A percentile compares a stretch with the other conserved stretches of the same genome.
These are phyloP conservation scores for Fraxinus americana DNA, from an alignment of 257 asterid species.

Conservation along the genomic window DNA sequence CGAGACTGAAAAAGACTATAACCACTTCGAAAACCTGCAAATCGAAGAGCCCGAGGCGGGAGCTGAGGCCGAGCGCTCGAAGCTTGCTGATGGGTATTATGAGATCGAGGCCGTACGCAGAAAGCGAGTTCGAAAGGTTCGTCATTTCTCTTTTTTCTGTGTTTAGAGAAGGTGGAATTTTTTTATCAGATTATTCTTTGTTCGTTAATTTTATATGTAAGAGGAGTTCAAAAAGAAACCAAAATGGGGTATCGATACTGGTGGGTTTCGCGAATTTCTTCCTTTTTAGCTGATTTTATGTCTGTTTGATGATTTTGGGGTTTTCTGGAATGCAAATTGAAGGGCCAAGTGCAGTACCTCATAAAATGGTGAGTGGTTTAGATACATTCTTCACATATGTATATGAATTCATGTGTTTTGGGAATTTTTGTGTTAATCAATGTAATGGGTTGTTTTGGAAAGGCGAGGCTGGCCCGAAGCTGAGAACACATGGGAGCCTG, in stretches of 20 bases:
- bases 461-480: constrained; percentile 98
- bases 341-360: constrained; percentile 88
- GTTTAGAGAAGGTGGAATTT: not conserved
- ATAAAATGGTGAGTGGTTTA: constrained; percentile 69
- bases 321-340: constrained; percentile 42
- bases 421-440: constrained; percentile 24
- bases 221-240: not conserved
- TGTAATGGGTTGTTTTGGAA: constrained; percentile 28
- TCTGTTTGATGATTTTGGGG: constrained; percentile 25
- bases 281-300: not conserved
- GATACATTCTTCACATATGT: not conserved
- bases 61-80: constrained; percentile 41
- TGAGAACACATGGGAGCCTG: constrained; percentile 93
- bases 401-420: constrained; percentile 8
- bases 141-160: not conserved
- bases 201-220: not conserved
- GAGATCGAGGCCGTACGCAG: constrained; percentile 63
- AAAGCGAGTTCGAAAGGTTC: constrained; percentile 56
- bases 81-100: constrained; percentile 60
- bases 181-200: not conserved
- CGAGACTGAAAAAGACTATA: constrained; percentile 42
- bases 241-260: not conserved
- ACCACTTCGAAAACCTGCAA: constrained; percentile 23
- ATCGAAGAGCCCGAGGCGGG: constrained; percentile 1
- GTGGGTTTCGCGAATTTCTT: not conserved